These are phyloP conservation scores for Tephrocybe sp. DNA, from an alignment of 768 basidiomycete species.

Conservation along the genomic window DNA sequence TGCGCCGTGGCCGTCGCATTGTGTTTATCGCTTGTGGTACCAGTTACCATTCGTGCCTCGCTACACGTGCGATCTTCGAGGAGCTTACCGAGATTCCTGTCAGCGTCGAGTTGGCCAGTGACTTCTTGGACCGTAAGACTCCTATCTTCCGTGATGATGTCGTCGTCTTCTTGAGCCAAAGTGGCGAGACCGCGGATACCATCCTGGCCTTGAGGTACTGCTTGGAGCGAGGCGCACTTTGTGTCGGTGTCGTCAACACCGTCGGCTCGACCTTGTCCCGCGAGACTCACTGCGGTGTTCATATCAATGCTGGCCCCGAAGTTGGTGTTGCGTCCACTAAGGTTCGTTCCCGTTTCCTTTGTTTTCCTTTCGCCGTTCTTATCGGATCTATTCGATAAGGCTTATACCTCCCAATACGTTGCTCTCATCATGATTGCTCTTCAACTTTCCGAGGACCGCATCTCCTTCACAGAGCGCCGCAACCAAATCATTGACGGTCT, in stretches of 20 bases:
- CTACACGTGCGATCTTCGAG: slow-evolving; percentile 97
- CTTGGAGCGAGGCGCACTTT: slow-evolving; percentile 93
- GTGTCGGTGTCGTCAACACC: slow-evolving; percentile 97
- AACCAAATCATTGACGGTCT: slow-evolving; percentile 93
- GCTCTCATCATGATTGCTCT: slow-evolving; percentile 98
- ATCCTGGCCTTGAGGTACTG: slow-evolving; percentile 97
- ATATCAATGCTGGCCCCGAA: slow-evolving; percentile 99
- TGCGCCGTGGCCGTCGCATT: slow-evolving; percentile 91
- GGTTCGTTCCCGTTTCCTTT: slow-evolving; percentile 36
- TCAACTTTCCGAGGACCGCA: slow-evolving; percentile 95
- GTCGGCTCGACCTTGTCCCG: slow-evolving; percentile 98
- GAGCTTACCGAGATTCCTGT: slow-evolving; percentile 99
- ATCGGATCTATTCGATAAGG: slow-evolving; percentile 41
- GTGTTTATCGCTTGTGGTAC: slow-evolving; percentile 99
- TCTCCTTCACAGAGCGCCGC: slow-evolving; percentile 87
- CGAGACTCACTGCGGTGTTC: slow-evolving; percentile 98
- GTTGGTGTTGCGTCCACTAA: slow-evolving; percentile 99
- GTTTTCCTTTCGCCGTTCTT: neutral
- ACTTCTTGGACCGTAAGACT: slow-evolving; percentile 98
- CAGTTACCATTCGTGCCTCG: slow-evolving; percentile 95
- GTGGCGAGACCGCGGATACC: slow-evolving; percentile 98
- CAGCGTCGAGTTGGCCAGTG: slow-evolving; percentile 94
- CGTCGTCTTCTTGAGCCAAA: slow-evolving; percentile 94
- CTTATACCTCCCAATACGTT: slow-evolving; percentile 98
- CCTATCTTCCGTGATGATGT: slow-evolving; percentile 99